Conservation (phyloP, 1,139 yeast genomes). For the Torulaspora globosa region DNA sequence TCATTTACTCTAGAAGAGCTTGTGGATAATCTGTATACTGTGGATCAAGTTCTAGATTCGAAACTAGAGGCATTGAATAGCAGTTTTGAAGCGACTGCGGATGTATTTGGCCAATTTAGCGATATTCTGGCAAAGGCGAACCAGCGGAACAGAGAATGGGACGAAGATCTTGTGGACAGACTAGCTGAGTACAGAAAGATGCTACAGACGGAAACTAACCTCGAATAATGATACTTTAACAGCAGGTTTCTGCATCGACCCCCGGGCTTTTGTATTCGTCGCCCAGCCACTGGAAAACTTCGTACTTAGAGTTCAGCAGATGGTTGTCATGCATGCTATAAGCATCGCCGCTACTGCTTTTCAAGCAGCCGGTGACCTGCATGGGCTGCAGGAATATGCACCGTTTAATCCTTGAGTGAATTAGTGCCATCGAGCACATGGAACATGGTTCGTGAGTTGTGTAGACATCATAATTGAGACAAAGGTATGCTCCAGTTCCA, state of each 20-base stretch:
- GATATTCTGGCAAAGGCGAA: conserved; percentile 8
- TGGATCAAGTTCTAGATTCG: conserved; percentile 19
- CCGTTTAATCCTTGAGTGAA: conserved; percentile 78
- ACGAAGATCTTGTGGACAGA: conserved; percentile 6
- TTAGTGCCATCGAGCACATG: conserved; percentile 95
- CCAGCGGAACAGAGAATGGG: neutral
- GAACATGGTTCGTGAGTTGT: conserved; percentile 95
- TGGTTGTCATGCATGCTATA: conserved; percentile 71
- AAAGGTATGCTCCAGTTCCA: conserved; percentile 49
- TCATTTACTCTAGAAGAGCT: conserved; percentile 22
- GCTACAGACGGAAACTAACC: conserved; percentile 3
- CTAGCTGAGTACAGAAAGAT: conserved; percentile 11
- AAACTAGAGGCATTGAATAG: conserved; percentile 14
- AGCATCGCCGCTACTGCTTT: conserved; percentile 56
- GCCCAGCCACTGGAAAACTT: conserved; percentile 65
- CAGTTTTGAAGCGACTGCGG: conserved; percentile 6
- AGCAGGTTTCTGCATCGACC: conserved; percentile 30
- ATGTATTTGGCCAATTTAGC: conserved; percentile 9
- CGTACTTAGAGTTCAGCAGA: conserved; percentile 75
- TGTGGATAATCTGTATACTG: conserved; percentile 19
- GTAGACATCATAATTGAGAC: conserved; percentile 72
- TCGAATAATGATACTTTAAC: conserved; percentile 8
- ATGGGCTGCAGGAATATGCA: conserved; percentile 56
- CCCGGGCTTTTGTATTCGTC: conserved; percentile 27
- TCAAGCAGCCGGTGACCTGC: conserved; percentile 51